Conservation (phyloP, 2,329 filamentous ascomycete species). For the Exophiala alcalophila region DNA sequence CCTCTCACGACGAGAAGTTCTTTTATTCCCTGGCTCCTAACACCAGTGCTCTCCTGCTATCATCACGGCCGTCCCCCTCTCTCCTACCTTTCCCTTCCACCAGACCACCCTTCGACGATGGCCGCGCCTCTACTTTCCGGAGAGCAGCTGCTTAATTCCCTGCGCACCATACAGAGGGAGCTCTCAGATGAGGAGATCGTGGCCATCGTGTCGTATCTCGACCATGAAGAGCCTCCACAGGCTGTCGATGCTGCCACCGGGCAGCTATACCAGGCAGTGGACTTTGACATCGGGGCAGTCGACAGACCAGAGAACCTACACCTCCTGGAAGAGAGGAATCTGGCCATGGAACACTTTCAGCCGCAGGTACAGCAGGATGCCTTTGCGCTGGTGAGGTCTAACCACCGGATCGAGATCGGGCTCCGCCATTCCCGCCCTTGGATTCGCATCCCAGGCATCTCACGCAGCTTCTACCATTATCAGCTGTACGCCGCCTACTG, state of each 20-base stretch:
- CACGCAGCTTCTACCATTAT: not conserved
- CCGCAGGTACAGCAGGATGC: not conserved
- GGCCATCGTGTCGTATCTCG: not conserved
- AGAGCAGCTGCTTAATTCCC: no score
- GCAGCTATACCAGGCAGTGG: not conserved
- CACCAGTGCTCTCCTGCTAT: no score
- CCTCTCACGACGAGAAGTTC: no score
- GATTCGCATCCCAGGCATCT: not conserved
- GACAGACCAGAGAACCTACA: not conserved
- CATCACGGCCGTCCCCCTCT: no score
- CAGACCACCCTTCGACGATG: no score
- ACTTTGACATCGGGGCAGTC: not conserved
- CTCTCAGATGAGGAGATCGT: not conserved
- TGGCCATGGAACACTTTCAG: not conserved
- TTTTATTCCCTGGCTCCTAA: no score
- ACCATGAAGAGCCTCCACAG: not conserved
- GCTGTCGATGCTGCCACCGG: not conserved
- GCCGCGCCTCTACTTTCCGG: no score
- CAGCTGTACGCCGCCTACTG: conserved; percentile 1
- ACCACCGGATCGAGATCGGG: not conserved
- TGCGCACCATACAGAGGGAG: no score
- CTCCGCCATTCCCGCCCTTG: not conserved
- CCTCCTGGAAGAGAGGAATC: not conserved
- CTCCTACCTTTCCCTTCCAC: no score
- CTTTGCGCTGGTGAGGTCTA: not conserved